phyloP scores from a whole-genome alignment of 225 moss, liverwort and hornwort species.

The Thuidium tamariscinum region DNA sequence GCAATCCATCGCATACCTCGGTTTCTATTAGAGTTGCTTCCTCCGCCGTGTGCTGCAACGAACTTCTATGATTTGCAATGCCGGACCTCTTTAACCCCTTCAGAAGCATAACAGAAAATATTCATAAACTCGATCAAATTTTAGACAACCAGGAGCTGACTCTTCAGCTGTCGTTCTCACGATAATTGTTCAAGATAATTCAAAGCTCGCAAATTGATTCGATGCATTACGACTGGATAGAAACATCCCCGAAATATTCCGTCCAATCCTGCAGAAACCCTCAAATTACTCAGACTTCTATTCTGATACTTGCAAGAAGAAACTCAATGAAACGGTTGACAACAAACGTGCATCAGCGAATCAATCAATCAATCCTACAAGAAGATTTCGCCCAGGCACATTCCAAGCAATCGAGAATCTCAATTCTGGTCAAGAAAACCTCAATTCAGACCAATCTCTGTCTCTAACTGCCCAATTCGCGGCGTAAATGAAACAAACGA shows the following conservation, averaged over 20 bases:
- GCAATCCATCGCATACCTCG: conserved; percentile 13
- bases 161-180: neutral
- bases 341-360: neutral
- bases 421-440: neutral
- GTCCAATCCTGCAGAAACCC: neutral
- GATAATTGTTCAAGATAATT: neutral
- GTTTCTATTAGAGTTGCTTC: too few species aligned
- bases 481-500: neutral
- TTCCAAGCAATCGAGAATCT: neutral
- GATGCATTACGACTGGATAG: neutral
- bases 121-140: neutral
- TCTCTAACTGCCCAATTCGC: neutral
- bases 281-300: neutral
- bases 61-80: neutral
- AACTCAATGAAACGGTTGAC: neutral
- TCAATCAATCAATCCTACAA: neutral
- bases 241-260: neutral
- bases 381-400: neutral
- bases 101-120: neutral
- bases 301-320: neutral
- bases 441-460: neutral
- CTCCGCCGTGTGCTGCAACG: neutral
- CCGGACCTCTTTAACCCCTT: neutral
- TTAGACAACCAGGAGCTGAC: neutral
- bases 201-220: neutral